Conservation (phyloP, 164 flowering plant genomes). For the Liriodendron chinense region DNA sequence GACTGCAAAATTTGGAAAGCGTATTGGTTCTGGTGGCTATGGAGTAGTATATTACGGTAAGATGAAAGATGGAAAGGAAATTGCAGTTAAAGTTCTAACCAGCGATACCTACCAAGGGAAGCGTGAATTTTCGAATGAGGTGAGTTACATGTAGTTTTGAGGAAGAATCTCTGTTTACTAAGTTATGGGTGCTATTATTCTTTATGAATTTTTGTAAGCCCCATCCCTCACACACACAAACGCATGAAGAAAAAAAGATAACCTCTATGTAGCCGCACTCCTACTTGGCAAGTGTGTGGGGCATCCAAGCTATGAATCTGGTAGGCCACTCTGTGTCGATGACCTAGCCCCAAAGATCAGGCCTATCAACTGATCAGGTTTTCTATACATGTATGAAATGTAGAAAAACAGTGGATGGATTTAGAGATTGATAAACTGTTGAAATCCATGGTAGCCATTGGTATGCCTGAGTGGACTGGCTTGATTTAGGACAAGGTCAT, state of each 20-base stretch:
- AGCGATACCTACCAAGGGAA: conserved; percentile 89
- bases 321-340: too few species aligned
- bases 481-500: too few species aligned
- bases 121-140: conserved; percentile 94
- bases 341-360: too few species aligned
- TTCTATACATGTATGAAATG: too few species aligned
- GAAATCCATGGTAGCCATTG: too few species aligned
- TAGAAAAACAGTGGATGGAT: too few species aligned
- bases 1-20: conserved; percentile 72
- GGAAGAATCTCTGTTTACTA: not conserved
- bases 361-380: too few species aligned
- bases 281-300: not conserved
- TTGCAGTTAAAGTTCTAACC: conserved; percentile 88
- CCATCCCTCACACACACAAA: not conserved
- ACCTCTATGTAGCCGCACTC: not conserved
- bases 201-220: not conserved
- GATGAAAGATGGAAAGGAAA: conserved; percentile 81
- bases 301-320: too few species aligned
- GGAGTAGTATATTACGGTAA: conserved; percentile 93
- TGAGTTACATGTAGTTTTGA: conserved; percentile 12
- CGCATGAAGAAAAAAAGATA: not conserved
- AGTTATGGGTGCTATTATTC: not conserved
- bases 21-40: conserved; percentile 94
- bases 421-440: too few species aligned
- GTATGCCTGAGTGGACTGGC: too few species aligned